Base-by-base conservation (phyloP, 345 rosid genomes). In the Aquilaria sinensis region DNA sequence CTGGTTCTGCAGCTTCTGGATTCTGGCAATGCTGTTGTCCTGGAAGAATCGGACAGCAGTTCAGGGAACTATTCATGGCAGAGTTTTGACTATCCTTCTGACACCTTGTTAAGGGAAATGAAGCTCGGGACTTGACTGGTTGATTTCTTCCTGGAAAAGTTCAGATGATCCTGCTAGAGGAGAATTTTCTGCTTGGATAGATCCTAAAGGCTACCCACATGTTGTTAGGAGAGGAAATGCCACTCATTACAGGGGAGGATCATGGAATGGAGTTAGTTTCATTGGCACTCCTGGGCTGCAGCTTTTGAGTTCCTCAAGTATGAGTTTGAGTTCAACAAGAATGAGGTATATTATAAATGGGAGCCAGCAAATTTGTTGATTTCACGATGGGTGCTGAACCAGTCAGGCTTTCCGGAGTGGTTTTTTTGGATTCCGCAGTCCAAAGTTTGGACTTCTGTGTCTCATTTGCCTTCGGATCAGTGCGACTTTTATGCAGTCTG, bases 231-330 rank as follows among this genome's bases (percentile, higher is more conserved):
- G 64, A 0, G 55, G 77, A 12, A 53, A 66, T 0, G 29, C 9
- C 0, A 65, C 51, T 51, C 43, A 51, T 57, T 67, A 57, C 45
- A 43, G 81, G 3, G 61, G 72, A 15, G 88, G 85, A 7, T 65
- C 83, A 2, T 83, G 85, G 85, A 78, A 74, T 57, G 85, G 83
- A 3, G 4, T 53, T 1, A 41, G 77, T 47, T 83, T 78, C 45
- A 74, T 74, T 9, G 81, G 81, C 3, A 31, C 9, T n/a, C 54
- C 61, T 1, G 4, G 23, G 6, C 11, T 15, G 16, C 56, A 33
- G 1, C 47, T 46, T 80, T 65, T 51, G 46, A 57, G 46, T 78
- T 83, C 29, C 61, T 77, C 9, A 57, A 67, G 4, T 63, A 70
- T 34, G 45, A 67, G 29, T 16, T 60, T 16, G 23, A 16, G 23